These are phyloP conservation scores for Colletotrichum sp. DNA, from an alignment of 2,329 filamentous ascomycete species.

Conservation along the genomic window DNA sequence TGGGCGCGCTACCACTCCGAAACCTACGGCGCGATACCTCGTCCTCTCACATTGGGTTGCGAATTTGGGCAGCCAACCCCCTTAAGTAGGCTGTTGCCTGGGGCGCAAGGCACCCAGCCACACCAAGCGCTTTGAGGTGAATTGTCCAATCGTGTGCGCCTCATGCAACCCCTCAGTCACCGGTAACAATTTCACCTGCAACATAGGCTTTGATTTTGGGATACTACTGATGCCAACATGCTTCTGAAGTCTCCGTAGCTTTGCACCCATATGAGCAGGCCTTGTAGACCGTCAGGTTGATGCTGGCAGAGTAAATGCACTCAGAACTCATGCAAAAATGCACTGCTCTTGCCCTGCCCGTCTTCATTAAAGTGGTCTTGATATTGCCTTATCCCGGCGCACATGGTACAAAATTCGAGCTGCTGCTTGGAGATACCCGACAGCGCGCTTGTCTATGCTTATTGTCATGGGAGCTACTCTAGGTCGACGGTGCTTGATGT, in stretches of 20 bases:
- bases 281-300: fast-evolving
- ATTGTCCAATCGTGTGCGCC: no score
- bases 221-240: no score
- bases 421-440: no score
- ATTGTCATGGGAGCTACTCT: no score
- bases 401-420: no score
- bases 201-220: no score
- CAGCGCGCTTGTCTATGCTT: no score
- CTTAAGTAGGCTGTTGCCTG: neutral
- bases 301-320: neutral
- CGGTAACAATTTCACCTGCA: neutral
- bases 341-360: no score
- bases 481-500: no score
- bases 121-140: neutral
- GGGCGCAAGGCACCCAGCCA: neutral
- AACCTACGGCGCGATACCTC: neutral
- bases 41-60: neutral
- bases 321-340: no score
- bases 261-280: neutral
- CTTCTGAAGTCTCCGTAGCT: fast-evolving
- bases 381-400: no score
- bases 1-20: neutral
- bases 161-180: neutral
- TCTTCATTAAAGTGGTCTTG: no score
- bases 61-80: neutral